These are phyloP conservation scores for Vachellia pachyceras DNA, from an alignment of 306 rosid species.

Conservation along the genomic window DNA sequence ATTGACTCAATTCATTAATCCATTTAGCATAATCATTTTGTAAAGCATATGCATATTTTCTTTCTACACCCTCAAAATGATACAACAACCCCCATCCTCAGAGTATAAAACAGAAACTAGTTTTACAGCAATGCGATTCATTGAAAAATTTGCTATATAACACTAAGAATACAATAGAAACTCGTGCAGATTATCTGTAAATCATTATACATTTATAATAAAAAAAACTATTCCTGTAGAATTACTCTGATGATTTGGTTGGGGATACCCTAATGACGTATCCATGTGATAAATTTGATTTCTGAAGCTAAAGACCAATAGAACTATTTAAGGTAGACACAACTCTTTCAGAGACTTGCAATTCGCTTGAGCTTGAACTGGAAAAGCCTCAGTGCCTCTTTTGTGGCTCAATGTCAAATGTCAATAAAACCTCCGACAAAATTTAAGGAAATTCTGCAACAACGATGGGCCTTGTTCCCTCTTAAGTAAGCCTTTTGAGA, in stretches of 20 bases:
- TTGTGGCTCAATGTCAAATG: slow-evolving; percentile 17
- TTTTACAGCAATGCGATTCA: background rate
- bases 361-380: slow-evolving; percentile 18
- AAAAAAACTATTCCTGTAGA: background rate
- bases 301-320: background rate
- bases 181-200: background rate
- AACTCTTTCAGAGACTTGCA: background rate
- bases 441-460: slow-evolving; percentile 25
- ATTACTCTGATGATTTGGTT: background rate
- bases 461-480: slow-evolving; percentile 21
- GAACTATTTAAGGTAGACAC: slow-evolving; percentile 3
- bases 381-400: slow-evolving; percentile 17
- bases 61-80: background rate
- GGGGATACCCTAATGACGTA: slow-evolving; percentile 16
- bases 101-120: background rate
- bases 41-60: background rate
- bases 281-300: slow-evolving; percentile 22
- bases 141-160: slow-evolving; percentile 6
- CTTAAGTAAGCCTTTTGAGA: no score
- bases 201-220: background rate
- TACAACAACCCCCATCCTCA: background rate
- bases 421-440: slow-evolving; percentile 27
- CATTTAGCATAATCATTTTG: background rate
- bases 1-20: no score
- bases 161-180: slow-evolving; percentile 12